Evolutionary conservation across 768 basidiomycete genomes (phyloP).

Genomic region (Boletus reticulatus): DNA sequence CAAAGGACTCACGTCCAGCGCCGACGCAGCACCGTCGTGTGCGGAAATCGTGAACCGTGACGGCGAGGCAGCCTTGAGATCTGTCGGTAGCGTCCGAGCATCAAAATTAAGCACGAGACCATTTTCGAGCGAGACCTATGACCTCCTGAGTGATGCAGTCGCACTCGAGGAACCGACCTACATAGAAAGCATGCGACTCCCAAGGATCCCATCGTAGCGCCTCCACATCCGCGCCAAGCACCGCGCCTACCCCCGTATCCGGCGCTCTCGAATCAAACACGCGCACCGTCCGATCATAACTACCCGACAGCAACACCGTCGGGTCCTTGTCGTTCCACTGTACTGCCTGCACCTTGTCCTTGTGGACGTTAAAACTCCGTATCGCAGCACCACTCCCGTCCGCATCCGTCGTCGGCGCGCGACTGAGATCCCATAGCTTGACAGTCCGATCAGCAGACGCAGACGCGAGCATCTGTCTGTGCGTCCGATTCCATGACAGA

Average conservation of each 20-base stretch:
- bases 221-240: conserved; percentile 91
- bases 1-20: conserved; percentile 88
- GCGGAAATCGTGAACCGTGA: conserved; percentile 88
- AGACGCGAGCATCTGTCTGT: conserved; percentile 88
- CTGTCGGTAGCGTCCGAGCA: conserved; percentile 74
- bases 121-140: conserved; percentile 90
- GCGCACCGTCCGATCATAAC: conserved; percentile 93
- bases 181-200: conserved; percentile 85
- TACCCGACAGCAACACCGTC: conserved; percentile 87
- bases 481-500: conserved; percentile 87
- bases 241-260: conserved; percentile 76
- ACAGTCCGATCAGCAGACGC: conserved; percentile 94
- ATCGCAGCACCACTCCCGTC: conserved; percentile 59
- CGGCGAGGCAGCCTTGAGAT: conserved; percentile 60
- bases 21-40: conserved; percentile 87
- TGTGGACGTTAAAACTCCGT: conserved; percentile 81
- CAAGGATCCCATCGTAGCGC: conserved; percentile 95
- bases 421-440: conserved; percentile 93
- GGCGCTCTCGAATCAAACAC: conserved; percentile 91
- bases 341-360: conserved; percentile 94
- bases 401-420: conserved; percentile 53
- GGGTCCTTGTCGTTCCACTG: conserved; percentile 93
- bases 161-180: conserved; percentile 36
- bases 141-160: neutral
- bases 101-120: conserved; percentile 93